Conservation (phyloP, 129 eudicot species). For the Heracleum sosnowskyi region DNA sequence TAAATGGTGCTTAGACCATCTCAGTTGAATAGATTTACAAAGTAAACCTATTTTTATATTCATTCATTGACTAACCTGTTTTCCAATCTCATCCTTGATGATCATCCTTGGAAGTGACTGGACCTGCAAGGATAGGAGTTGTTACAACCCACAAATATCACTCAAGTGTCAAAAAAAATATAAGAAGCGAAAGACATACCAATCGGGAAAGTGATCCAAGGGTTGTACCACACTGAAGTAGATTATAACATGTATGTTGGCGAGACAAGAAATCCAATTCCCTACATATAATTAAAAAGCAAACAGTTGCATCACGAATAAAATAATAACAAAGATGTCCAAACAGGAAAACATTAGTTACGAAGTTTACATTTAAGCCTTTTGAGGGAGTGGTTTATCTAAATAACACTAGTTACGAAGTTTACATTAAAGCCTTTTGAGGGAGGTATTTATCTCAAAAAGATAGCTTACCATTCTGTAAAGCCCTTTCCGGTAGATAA, state of each 20-base stretch:
- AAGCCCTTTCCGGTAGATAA: slow-evolving; percentile 82
- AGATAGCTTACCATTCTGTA: slow-evolving; percentile 66
- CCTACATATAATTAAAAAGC: slow-evolving; percentile 38
- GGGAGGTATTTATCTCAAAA: neutral
- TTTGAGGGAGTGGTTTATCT: neutral
- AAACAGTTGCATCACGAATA: neutral
- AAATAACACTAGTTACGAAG: neutral
- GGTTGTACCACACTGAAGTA: slow-evolving; percentile 80
- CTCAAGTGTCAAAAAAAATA: slow-evolving; percentile 1
- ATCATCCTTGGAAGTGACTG: slow-evolving; percentile 99
- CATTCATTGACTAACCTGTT: slow-evolving; percentile 56
- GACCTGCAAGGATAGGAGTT: slow-evolving; percentile 48
- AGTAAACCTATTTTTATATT: neutral
- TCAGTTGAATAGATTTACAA: neutral
- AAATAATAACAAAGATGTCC: neutral
- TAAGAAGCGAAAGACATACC: slow-evolving; percentile 37
- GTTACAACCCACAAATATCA: slow-evolving; percentile 13
- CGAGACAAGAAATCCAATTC: slow-evolving; percentile 90
- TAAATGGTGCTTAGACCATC: neutral
- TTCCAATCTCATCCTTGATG: slow-evolving; percentile 90
- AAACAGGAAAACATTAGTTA: neutral
- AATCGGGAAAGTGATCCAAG: slow-evolving; percentile 99
- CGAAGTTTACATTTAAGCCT: neutral
- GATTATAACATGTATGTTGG: slow-evolving; percentile 90
- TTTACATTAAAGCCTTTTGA: neutral